Evolutionary conservation across 805 yeast species (phyloP).

Genomic region (Tetrapisispora nanseiensis): DNA sequence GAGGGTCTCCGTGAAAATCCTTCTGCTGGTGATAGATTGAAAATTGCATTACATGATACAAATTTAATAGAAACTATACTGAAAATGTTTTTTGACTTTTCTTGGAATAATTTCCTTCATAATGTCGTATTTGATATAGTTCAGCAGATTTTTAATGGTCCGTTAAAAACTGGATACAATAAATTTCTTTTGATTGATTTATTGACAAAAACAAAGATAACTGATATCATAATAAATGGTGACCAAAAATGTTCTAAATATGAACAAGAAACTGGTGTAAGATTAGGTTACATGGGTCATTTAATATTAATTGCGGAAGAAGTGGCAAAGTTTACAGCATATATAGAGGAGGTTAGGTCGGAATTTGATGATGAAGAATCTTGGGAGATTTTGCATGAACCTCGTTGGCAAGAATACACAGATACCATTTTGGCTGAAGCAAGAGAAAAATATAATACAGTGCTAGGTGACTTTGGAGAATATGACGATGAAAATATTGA

Average conservation of each 20-base stretch:
- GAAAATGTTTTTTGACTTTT: constrained; percentile 59
- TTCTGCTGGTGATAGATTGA: constrained; percentile 63
- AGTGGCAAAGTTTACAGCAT: constrained; percentile 70
- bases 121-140: constrained; percentile 78
- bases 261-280: constrained; percentile 50
- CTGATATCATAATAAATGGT: constrained; percentile 56
- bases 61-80: constrained; percentile 48
- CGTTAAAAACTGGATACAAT: constrained; percentile 63
- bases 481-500: constrained; percentile 22
- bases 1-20: constrained; percentile 1
- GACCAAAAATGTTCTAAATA: constrained; percentile 49
- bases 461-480: constrained; percentile 57
- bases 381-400: constrained; percentile 18
- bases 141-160: constrained; percentile 73
- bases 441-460: constrained; percentile 87
- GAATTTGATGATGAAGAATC: constrained; percentile 20
- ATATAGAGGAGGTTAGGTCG: constrained; percentile 31
- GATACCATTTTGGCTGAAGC: constrained; percentile 76
- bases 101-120: constrained; percentile 81
- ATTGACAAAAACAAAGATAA: constrained; percentile 49
- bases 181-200: constrained; percentile 52
- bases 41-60: constrained; percentile 58
- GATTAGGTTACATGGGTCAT: constrained; percentile 97
- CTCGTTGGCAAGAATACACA: constrained; percentile 71
- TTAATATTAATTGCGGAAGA: constrained; percentile 89